phyloP scores from a whole-genome alignment of 768 basidiomycete species.

The Mycena epipterygia region DNA sequence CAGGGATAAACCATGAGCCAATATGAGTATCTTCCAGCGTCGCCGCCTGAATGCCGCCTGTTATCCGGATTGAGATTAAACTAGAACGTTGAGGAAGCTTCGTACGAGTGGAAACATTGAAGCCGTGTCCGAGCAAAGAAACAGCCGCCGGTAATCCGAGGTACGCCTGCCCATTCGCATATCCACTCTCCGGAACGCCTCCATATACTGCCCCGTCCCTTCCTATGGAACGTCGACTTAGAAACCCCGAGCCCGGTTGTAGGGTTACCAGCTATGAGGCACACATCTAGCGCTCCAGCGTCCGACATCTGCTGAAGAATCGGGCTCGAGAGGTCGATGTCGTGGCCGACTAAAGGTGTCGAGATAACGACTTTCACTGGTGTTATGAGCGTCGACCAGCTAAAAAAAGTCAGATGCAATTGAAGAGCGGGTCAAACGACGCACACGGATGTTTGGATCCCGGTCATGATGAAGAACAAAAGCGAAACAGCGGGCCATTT shows the following conservation, averaged over 20 bases:
- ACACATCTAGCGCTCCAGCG: background rate
- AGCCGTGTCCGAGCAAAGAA: background rate
- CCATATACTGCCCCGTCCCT: conserved; percentile 11
- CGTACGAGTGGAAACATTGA: conserved; percentile 18
- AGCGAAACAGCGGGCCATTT: conserved; percentile 9
- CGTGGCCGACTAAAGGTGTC: background rate
- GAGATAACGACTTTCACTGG: background rate
- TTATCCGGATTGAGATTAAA: background rate
- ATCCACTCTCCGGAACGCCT: conserved; percentile 22
- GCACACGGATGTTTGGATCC: conserved; percentile 16
- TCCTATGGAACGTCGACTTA: background rate
- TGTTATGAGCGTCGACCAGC: conserved; percentile 9
- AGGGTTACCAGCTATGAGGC: background rate
- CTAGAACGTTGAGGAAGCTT: background rate
- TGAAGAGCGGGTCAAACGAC: background rate
- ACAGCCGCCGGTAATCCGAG: conserved; percentile 24
- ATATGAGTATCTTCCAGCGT: background rate
- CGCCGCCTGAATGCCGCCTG: conserved; percentile 8
- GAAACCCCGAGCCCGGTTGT: background rate
- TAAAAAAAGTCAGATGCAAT: background rate
- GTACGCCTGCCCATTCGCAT: conserved; percentile 12
- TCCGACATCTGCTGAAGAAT: conserved; percentile 6
- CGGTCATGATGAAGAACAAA: conserved; percentile 1
- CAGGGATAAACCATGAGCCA: conserved; percentile 18
- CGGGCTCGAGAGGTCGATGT: conserved; percentile 10